phyloP scores from a whole-genome alignment of 768 basidiomycete species.

The Rhodosporidiobolus odoratus region DNA sequence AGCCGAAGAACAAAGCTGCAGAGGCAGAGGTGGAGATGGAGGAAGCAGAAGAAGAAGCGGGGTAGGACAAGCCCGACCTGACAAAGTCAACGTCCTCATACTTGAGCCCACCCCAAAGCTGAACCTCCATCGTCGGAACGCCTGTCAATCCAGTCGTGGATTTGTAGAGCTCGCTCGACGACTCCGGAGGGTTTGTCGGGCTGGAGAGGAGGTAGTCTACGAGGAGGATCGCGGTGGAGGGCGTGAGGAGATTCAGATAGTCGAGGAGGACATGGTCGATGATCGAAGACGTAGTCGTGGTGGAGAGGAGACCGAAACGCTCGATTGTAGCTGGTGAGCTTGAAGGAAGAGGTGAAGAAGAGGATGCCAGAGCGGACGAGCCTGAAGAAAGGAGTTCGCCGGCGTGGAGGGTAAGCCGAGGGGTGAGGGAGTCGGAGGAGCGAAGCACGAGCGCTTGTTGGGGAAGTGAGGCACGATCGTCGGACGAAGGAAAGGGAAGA shows the following conservation, averaged over 20 bases:
- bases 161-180: not conserved
- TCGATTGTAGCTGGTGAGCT: not conserved
- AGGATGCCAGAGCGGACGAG: not conserved
- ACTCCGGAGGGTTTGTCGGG: not conserved
- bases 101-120: constrained; percentile 19
- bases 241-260: not conserved
- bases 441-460: constrained; percentile 9
- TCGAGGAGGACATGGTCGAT: constrained; percentile 32
- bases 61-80: not conserved
- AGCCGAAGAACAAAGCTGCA: constrained; percentile 20
- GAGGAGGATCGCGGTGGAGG: not conserved
- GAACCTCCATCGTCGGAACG: constrained; percentile 8
- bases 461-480: not conserved
- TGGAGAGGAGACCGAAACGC: constrained; percentile 7
- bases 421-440: not conserved
- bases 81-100: not conserved
- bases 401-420: constrained; percentile 14
- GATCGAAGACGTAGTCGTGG: not conserved
- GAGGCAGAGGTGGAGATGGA: not conserved
- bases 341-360: not conserved
- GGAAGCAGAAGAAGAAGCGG: not conserved
- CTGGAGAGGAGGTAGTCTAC: constrained; percentile 5
- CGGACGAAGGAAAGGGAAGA: constrained; percentile 9
- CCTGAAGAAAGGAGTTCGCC: constrained; percentile 13
- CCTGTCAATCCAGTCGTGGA: too few species aligned